Evolutionary conservation across 345 rosid species (phyloP), one percentile per base, ranked within the genome.

Genomic region (Bruguiera parviflora): DNA sequence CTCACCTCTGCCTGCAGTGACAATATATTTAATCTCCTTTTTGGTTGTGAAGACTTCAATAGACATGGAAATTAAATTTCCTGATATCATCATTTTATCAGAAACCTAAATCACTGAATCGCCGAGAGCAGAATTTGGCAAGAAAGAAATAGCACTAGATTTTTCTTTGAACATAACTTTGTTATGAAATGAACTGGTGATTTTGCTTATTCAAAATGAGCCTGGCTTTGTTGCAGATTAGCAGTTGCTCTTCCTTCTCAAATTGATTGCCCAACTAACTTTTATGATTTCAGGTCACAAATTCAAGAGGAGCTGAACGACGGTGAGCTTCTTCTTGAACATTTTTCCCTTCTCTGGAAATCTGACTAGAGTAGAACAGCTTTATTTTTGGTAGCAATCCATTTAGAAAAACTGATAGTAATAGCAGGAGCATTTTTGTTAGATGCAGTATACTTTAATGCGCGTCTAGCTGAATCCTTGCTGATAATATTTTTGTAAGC

Each of bases 231-330:
- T 20, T 29, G 64, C 32, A 19, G 24, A 5, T 32, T 61, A 52
- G 25, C 20, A 24, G 15, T 66, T 73, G 27, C 58, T 37, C 61
- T 66, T 52, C 72, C 51, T 24, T 71, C 22, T 46, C 61, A 16
- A 22, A 22, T 66, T 61, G 52, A 65, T 56, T 65, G 31, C 37
- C 65, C 60, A 53, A 73, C 39, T 58, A 29, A 35, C 47, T n/a
- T 52, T 64, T 20, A 55, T 68, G 27, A 37, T 84, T 77, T 61
- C 85, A 92, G 98, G 89, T 43, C 63, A 67, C 72, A 35, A 84
- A 72, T 58, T 74, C 84, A 13, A 72, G 88, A 82, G 81, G 84
- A 75, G 71, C 70, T 18, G 86, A 78, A 73, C 74, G 58, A 63
- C n/a, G 85, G 88, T 86, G 37, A 76, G 84, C 65, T 67, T 62